Conservation (phyloP, 495 filamentous ascomycete genomes). For the Articulospora tetracladia region DNA sequence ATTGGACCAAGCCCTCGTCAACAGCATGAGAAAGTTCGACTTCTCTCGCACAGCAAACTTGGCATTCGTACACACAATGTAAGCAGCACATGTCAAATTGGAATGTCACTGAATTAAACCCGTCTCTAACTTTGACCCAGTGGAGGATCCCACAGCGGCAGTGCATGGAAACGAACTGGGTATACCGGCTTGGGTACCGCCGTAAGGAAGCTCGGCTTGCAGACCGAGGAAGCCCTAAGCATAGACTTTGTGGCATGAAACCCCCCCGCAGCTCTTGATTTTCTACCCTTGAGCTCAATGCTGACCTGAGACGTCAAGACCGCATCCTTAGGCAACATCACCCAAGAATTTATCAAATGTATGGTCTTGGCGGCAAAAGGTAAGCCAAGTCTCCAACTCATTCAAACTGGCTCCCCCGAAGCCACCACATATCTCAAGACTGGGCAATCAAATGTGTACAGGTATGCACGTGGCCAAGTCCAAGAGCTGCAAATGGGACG, state of each 20-base stretch:
- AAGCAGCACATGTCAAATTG: constrained; percentile 15
- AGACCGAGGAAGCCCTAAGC: constrained; percentile 37
- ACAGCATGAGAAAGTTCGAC: constrained; percentile 65
- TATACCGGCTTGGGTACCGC: constrained; percentile 58
- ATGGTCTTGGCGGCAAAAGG: constrained; percentile 78
- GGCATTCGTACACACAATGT: constrained; percentile 81
- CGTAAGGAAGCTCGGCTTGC: constrained; percentile 49
- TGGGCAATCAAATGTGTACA: too few species aligned
- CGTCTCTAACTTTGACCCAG: constrained; percentile 30
- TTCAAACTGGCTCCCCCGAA: too few species aligned
- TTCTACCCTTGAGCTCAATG: background rate
- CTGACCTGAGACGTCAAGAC: constrained; percentile 38
- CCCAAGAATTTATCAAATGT: constrained; percentile 58
- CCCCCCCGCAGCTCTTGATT: background rate
- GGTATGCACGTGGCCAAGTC: too few species aligned
- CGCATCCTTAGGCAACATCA: constrained; percentile 77
- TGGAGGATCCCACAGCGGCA: constrained; percentile 50
- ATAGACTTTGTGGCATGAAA: constrained; percentile 53
- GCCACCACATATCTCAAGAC: background rate
- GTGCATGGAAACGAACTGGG: constrained; percentile 52
- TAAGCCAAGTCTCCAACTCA: constrained; percentile 29
- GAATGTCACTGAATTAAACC: background rate
- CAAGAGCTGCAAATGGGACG: too few species aligned
- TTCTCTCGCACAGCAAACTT: constrained; percentile 63
- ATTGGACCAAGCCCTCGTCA: constrained; percentile 55